A percentile compares a stretch with the other conserved stretches of the same genome.
phyloP scores from a whole-genome alignment of 2,329 filamentous ascomycete species.

The Nectriaceae sp. region DNA sequence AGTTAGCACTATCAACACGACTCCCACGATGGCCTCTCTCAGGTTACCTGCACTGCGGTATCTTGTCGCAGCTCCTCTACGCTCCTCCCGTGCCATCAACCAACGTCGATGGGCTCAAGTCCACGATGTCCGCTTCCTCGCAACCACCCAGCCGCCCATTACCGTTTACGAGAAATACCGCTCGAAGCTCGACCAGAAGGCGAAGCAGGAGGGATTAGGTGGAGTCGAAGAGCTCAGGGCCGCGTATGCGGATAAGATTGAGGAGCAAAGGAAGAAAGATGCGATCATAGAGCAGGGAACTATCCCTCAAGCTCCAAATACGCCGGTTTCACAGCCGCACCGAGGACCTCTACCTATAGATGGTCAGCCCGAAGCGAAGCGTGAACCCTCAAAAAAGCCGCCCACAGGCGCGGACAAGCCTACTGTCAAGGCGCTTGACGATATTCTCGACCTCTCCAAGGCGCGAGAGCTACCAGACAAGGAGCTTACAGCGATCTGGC shows the following conservation, averaged over 20 bases:
- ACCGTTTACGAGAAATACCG: slow-evolving; percentile 82
- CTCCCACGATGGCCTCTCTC: slow-evolving; percentile 49
- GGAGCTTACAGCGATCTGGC: slow-evolving; percentile 89
- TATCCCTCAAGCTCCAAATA: slow-evolving; percentile 38
- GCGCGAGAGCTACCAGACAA: slow-evolving; percentile 69
- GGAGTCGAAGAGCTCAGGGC: slow-evolving; percentile 76
- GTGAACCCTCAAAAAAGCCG: slow-evolving; percentile 13
- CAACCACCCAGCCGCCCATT: slow-evolving; percentile 70
- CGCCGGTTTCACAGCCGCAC: slow-evolving; percentile 39
- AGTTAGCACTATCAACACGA: too few relatives aligned
- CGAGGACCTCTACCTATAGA: slow-evolving; percentile 31
- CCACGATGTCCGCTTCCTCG: slow-evolving; percentile 87
- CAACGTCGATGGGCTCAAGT: slow-evolving; percentile 91
- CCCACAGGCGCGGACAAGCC: slow-evolving; percentile 26
- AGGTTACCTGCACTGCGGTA: slow-evolving; percentile 51
- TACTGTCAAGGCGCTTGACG: slow-evolving; percentile 48
- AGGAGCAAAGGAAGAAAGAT: slow-evolving; percentile 67
- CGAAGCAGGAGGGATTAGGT: slow-evolving; percentile 68
- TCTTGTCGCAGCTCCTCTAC: slow-evolving; percentile 37
- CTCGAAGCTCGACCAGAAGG: slow-evolving; percentile 81
- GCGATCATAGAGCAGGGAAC: slow-evolving; percentile 49
- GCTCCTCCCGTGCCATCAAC: slow-evolving; percentile 36
- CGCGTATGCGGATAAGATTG: slow-evolving; percentile 84
- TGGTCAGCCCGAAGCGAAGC: slow-evolving; percentile 15
- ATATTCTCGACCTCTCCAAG: slow-evolving; percentile 77